Conservation (phyloP, 2,329 filamentous ascomycete species). For the Sarocladium oryzae region DNA sequence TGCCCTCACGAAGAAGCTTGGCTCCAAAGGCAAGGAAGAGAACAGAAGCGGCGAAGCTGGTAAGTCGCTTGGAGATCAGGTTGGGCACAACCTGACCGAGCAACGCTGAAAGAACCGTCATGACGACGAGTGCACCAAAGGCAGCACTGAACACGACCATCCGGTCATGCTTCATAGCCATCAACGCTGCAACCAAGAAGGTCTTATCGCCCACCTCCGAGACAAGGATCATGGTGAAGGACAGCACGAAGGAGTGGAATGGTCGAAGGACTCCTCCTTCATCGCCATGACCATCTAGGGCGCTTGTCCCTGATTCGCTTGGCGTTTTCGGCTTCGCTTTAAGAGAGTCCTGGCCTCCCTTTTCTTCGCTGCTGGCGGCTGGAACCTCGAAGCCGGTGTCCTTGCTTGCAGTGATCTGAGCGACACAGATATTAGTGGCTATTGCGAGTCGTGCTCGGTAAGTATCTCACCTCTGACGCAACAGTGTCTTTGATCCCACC, state of each 20-base stretch:
- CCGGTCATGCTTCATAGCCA: constrained; percentile 98
- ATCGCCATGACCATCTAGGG: constrained; percentile 19
- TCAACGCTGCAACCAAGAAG: constrained; percentile 91
- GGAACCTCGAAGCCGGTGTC: constrained; percentile 34
- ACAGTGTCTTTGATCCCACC: constrained; percentile 15
- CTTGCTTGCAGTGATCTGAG: constrained; percentile 31
- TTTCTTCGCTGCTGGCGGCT: constrained; percentile 24
- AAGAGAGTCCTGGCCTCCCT: constrained; percentile 19
- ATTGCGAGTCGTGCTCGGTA: too few relatives aligned
- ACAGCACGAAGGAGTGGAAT: constrained; percentile 82
- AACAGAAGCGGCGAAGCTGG: constrained; percentile 75
- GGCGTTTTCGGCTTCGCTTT: constrained; percentile 22
- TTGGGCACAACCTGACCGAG: constrained; percentile 88
- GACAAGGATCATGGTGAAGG: constrained; percentile 94
- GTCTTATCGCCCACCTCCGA: constrained; percentile 98
- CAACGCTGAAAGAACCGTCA: constrained; percentile 91
- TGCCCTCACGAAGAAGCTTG: constrained; percentile 77
- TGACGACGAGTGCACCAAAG: constrained; percentile 83
- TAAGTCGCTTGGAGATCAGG: constrained; percentile 83
- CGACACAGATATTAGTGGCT: not conserved
- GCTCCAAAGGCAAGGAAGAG: constrained; percentile 88
- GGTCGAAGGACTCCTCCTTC: constrained; percentile 66
- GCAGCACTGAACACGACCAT: constrained; percentile 91
- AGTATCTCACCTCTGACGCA: constrained; percentile 20
- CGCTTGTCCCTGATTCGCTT: constrained; percentile 6